Evolutionary conservation across 306 rosid genomes (phyloP).

Genomic region (Lupinus albus): DNA sequence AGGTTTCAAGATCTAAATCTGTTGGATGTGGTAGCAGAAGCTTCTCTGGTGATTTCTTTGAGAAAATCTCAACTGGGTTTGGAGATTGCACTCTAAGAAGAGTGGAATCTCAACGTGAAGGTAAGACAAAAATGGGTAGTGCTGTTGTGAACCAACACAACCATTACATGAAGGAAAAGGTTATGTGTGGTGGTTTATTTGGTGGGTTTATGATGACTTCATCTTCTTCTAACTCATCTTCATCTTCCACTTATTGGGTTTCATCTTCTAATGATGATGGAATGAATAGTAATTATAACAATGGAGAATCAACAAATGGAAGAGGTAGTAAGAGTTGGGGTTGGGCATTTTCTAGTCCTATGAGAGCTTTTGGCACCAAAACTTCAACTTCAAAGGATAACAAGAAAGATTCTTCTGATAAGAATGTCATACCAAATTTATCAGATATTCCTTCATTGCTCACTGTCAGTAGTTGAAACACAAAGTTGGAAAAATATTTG

Average conservation of each 20-base stretch:
- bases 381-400: constrained; percentile 49
- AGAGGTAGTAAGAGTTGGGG: constrained; percentile 61
- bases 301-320: constrained; percentile 18
- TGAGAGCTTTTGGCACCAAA: constrained; percentile 72
- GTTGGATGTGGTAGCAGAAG: constrained; percentile 96
- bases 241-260: constrained; percentile 70
- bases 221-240: constrained; percentile 54
- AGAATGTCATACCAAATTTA: constrained; percentile 54
- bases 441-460: constrained; percentile 71
- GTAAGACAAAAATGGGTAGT: constrained; percentile 44
- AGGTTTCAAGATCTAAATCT: constrained; percentile 92
- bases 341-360: constrained; percentile 93
- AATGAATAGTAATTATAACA: not conserved
- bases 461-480: constrained; percentile 42
- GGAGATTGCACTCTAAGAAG: constrained; percentile 88
- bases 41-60: constrained; percentile 93
- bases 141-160: not conserved
- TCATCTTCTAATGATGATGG: constrained; percentile 51
- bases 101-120: constrained; percentile 82
- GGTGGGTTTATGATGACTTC: constrained; percentile 59
- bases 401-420: constrained; percentile 44
- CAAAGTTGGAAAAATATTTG: not conserved
- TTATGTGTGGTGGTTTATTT: constrained; percentile 79
- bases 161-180: constrained; percentile 63
- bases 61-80: constrained; percentile 87